Conservation (phyloP, 257 asterid species). For the Gentiana straminea region DNA sequence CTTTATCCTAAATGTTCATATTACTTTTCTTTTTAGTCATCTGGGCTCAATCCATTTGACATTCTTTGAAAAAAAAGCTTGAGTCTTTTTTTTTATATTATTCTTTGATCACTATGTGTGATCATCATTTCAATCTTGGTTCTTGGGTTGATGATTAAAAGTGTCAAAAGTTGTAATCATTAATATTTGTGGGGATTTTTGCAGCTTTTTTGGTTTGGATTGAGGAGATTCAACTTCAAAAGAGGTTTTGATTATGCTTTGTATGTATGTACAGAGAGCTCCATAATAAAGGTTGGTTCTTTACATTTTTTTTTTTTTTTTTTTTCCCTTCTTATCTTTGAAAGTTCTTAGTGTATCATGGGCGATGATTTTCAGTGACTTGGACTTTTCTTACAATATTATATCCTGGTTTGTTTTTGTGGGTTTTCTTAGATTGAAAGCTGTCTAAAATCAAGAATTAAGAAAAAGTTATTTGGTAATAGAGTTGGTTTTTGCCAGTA, state of each 20-base stretch:
- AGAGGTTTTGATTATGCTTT: constrained; percentile 22
- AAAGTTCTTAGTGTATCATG: too few species aligned
- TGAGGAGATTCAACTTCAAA: constrained; percentile 20
- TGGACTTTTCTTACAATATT: too few species aligned
- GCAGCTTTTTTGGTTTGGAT: constrained; percentile 29
- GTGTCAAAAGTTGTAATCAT: constrained; percentile 16
- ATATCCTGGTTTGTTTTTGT: too few species aligned
- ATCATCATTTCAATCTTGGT: constrained; percentile 1
- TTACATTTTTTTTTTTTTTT: background rate
- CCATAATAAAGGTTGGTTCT: constrained; percentile 30
- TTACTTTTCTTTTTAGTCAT: constrained; percentile 27
- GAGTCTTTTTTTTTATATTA: background rate
- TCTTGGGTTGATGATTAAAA: constrained; percentile 12
- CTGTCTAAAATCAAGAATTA: too few species aligned
- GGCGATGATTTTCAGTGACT: background rate
- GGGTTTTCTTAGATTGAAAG: too few species aligned
- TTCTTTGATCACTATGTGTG: constrained; percentile 2
- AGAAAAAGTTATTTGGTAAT: too few species aligned
- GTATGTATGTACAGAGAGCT: constrained; percentile 14
- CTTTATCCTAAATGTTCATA: constrained; percentile 7
- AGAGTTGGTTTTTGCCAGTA: too few species aligned
- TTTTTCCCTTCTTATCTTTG: background rate
- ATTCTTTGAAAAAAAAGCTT: constrained; percentile 3
- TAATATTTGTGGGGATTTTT: constrained; percentile 27
- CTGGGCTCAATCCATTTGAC: constrained; percentile 28